Conservation (phyloP, 75 land plant genomes). For the Sequoiadendron giganteum region DNA sequence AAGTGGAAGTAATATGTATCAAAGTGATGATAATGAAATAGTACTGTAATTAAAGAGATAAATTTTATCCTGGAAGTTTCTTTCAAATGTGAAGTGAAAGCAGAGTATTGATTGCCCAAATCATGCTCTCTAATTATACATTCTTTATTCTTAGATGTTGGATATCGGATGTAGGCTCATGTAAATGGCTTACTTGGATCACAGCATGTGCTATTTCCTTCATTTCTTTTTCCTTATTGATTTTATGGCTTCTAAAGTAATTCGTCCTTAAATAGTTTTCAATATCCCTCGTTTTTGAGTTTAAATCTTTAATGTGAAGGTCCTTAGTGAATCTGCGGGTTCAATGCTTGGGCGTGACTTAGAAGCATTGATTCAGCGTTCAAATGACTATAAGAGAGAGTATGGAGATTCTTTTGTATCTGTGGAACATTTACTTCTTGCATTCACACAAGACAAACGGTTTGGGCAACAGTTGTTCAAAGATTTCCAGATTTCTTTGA, state of each 20-base stretch:
- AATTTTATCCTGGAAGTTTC: background rate
- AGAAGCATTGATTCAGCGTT: conserved; percentile 61
- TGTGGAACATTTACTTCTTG: conserved; percentile 85
- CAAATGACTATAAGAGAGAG: conserved; percentile 74
- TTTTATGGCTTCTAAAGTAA: background rate
- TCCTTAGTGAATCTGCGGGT: conserved; percentile 79
- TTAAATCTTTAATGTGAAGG: conserved; percentile 29
- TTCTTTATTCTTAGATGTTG: background rate
- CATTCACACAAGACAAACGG: conserved; percentile 68
- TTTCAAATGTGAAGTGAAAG: background rate
- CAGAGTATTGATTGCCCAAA: background rate
- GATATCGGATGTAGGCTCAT: background rate
- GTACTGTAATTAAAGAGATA: background rate
- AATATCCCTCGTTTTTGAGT: background rate
- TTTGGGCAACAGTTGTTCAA: conserved; percentile 86
- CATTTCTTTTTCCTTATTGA: background rate
- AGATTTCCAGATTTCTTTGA: conserved; percentile 68
- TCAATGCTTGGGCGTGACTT: conserved; percentile 79
- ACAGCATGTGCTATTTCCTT: background rate
- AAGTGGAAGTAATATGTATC: background rate
- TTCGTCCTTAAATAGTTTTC: background rate
- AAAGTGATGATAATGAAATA: background rate
- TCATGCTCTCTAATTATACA: background rate
- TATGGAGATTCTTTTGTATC: conserved; percentile 84
- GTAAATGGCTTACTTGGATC: background rate